These are phyloP conservation scores for Coemansia sp. DNA, from an alignment of 192 early-diverging fungal genomes.

Conservation along the genomic window DNA sequence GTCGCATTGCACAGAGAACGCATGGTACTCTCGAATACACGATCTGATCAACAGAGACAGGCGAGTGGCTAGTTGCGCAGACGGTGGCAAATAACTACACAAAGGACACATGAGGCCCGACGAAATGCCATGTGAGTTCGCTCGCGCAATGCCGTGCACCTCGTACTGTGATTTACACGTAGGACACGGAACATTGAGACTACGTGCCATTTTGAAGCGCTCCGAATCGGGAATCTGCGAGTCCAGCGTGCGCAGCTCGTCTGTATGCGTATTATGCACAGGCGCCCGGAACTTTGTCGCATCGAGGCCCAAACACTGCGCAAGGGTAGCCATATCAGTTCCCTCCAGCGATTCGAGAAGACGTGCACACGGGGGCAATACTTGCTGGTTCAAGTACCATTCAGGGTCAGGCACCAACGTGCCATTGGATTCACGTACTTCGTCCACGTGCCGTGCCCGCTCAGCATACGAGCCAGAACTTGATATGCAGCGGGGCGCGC, in stretches of 20 bases:
- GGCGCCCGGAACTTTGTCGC: constrained; percentile 58
- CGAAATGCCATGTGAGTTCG: constrained; percentile 1
- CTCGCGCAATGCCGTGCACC: constrained; percentile 32
- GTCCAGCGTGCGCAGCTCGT: constrained; percentile 70
- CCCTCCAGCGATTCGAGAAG: constrained; percentile 83
- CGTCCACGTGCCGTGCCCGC: constrained; percentile 83
- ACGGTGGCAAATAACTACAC: constrained; percentile 54
- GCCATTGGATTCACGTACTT: constrained; percentile 57
- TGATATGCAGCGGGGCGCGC: constrained; percentile 48
- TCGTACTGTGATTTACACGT: constrained; percentile 56
- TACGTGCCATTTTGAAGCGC: constrained; percentile 56
- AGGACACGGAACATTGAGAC: constrained; percentile 61
- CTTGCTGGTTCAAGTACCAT: constrained; percentile 93
- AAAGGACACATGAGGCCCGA: constrained; percentile 57
- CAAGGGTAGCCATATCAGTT: constrained; percentile 73
- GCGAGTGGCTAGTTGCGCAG: constrained; percentile 61
- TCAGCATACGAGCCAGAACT: constrained; percentile 59
- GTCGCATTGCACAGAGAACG: constrained; percentile 77
- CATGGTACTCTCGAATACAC: constrained; percentile 71
- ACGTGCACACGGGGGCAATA: constrained; percentile 84
- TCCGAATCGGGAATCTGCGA: constrained; percentile 76
- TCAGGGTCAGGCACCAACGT: constrained; percentile 67
- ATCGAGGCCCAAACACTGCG: constrained; percentile 85
- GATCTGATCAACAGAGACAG: constrained; percentile 63
- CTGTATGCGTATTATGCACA: constrained; percentile 11